Conservation (phyloP, 345 rosid genomes). For the Lumnitzera racemosa region DNA sequence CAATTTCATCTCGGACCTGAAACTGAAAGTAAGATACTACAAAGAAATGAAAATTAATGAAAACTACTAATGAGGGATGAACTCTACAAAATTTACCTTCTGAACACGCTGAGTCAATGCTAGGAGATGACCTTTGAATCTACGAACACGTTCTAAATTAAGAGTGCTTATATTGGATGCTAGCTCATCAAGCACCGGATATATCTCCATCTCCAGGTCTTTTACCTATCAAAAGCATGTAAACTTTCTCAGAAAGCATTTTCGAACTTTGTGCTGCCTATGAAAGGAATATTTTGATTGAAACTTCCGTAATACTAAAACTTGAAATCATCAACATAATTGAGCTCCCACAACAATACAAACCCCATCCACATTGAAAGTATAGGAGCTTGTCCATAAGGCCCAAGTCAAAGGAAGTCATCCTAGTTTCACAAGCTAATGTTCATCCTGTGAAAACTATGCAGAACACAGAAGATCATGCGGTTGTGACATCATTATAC, state of each 20-base stretch:
- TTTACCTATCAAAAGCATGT: slow-evolving; percentile 47
- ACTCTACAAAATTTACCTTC: slow-evolving; percentile 43
- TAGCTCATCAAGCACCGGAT: slow-evolving; percentile 86
- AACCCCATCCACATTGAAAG: too few species aligned
- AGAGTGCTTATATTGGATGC: slow-evolving; percentile 73
- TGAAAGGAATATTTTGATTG: too few species aligned
- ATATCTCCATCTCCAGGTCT: slow-evolving; percentile 80
- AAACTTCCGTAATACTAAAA: too few species aligned
- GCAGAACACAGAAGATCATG: too few species aligned
- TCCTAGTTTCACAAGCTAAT: too few species aligned
- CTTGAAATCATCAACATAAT: too few species aligned
- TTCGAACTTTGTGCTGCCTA: too few species aligned
- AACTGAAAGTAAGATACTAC: slow-evolving; percentile 17
- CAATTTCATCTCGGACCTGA: slow-evolving; percentile 91
- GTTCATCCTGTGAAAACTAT: too few species aligned
- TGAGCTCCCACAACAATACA: too few species aligned
- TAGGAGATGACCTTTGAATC: slow-evolving; percentile 87
- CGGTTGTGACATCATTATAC: too few species aligned
- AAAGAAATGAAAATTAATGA: slow-evolving; percentile 10
- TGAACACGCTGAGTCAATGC: slow-evolving; percentile 90
- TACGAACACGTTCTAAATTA: slow-evolving; percentile 82
- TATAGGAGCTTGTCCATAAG: too few species aligned
- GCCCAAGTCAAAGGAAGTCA: too few species aligned
- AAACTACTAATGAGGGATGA: slow-evolving; percentile 2
- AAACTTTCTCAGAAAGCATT: background rate